These are phyloP conservation scores for Quercus berberidifolia DNA, from an alignment of 306 rosid genomes.

Conservation along the genomic window DNA sequence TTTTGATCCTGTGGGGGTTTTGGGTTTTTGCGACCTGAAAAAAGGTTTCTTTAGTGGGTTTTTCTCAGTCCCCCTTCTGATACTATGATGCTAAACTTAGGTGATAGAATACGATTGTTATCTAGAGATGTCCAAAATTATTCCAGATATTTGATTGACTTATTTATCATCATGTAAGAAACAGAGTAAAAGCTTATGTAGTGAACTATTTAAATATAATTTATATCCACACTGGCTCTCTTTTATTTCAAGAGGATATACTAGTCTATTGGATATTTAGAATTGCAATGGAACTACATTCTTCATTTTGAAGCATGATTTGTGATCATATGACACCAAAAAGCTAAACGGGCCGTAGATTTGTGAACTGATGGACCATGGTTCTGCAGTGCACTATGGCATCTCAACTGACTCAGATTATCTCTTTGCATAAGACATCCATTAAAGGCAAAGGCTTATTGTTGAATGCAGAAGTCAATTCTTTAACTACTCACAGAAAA, in stretches of 20 bases:
- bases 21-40: slow-evolving; percentile 36
- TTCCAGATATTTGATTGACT: slow-evolving; percentile 27
- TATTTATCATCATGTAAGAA: slow-evolving; percentile 28
- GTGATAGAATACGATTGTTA: slow-evolving; percentile 25
- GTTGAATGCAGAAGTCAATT: not conserved
- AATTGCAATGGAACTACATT: not conserved
- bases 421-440: not conserved
- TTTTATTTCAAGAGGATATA: not conserved
- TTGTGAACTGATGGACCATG: not conserved
- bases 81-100: slow-evolving; percentile 28
- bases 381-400: not conserved
- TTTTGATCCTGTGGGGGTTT: slow-evolving; percentile 35
- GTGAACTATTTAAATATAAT: slow-evolving; percentile 14
- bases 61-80: slow-evolving; percentile 50
- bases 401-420: not conserved
- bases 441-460: not conserved
- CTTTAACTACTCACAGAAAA: not conserved
- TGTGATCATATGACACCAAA: not conserved
- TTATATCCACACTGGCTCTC: not conserved
- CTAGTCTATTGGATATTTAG: not conserved
- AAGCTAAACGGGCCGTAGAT: not conserved
- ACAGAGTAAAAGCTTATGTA: slow-evolving; percentile 14
- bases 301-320: not conserved
- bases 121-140: slow-evolving; percentile 34
- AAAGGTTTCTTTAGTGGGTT: slow-evolving; percentile 46